Evolutionary conservation across 2,329 filamentous ascomycete genomes (phyloP).

Genomic region (Xylaria sp.): DNA sequence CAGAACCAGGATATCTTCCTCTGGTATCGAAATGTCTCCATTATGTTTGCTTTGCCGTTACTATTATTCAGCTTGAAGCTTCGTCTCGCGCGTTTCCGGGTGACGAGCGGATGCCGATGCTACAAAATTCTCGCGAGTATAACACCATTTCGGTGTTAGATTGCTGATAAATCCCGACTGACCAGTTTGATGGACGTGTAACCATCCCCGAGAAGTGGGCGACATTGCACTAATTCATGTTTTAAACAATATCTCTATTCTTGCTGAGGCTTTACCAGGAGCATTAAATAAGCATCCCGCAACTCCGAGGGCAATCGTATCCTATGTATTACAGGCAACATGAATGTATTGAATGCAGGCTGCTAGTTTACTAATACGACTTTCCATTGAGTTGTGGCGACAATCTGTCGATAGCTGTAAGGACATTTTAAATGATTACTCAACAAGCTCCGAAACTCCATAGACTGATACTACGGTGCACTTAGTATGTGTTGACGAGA

Average conservation of each 20-base stretch:
- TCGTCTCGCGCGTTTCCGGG: neutral
- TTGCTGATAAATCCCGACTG: neutral
- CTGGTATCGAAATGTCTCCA: neutral
- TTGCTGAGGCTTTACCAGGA: neutral
- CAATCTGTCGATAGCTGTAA: neutral
- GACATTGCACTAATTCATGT: neutral
- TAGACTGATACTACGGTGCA: neutral
- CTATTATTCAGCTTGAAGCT: slow-evolving; percentile 1
- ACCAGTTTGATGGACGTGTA: neutral
- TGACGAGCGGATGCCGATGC: neutral
- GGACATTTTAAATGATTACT: slow-evolving; percentile 6
- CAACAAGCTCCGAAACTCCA: slow-evolving; percentile 12
- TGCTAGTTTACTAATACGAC: neutral
- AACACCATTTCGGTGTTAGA: neutral
- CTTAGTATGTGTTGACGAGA: neutral
- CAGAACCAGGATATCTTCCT: neutral
- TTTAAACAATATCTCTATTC: too few relatives aligned
- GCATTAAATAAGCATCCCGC: neutral
- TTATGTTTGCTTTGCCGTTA: neutral
- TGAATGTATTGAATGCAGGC: neutral
- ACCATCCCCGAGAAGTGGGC: neutral
- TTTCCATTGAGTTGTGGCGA: neutral
- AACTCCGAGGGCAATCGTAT: neutral
- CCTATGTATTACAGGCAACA: neutral
- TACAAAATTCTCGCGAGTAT: neutral